Conservation (phyloP, 495 filamentous ascomycete species). For the Aspergillus wentii region DNA sequence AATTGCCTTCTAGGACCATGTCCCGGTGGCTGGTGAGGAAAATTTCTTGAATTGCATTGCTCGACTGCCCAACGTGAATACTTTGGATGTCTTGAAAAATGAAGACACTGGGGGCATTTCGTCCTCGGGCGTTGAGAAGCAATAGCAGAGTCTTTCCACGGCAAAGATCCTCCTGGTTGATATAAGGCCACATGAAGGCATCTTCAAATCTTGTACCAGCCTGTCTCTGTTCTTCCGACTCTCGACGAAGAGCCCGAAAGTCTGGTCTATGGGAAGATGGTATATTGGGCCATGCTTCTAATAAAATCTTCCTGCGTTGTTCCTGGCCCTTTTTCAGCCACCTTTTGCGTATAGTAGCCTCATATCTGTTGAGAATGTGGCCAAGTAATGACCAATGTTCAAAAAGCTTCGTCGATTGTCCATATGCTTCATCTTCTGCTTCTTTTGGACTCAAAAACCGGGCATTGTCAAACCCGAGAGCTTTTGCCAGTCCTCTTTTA, state of each 20-base stretch:
- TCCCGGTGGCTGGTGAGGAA: conserved; percentile 33
- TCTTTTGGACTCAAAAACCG: not conserved
- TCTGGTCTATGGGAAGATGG: not conserved
- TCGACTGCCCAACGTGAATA: not conserved
- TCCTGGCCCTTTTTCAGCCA: not conserved
- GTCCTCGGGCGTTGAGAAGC: conserved; percentile 44
- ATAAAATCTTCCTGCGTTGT: not conserved
- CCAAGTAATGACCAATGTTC: not conserved
- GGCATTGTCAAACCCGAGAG: not conserved
- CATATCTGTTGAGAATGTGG: not conserved
- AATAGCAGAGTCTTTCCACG: conserved; percentile 1
- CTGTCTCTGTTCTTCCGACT: not conserved
- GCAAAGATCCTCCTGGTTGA: not conserved
- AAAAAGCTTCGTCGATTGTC: not conserved
- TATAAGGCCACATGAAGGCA: not conserved
- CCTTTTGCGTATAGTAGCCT: not conserved
- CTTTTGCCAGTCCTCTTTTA: not conserved
- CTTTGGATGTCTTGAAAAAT: conserved; percentile 21
- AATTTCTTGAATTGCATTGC: conserved; percentile 20
- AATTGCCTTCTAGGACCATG: conserved; percentile 37
- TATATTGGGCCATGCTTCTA: not conserved
- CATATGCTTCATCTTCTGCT: not conserved
- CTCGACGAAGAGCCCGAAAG: not conserved
- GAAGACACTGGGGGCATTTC: conserved; percentile 39
- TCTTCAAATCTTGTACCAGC: not conserved